Conservation (phyloP, 2,329 filamentous ascomycete genomes). For the Fusarium mexicanum region DNA sequence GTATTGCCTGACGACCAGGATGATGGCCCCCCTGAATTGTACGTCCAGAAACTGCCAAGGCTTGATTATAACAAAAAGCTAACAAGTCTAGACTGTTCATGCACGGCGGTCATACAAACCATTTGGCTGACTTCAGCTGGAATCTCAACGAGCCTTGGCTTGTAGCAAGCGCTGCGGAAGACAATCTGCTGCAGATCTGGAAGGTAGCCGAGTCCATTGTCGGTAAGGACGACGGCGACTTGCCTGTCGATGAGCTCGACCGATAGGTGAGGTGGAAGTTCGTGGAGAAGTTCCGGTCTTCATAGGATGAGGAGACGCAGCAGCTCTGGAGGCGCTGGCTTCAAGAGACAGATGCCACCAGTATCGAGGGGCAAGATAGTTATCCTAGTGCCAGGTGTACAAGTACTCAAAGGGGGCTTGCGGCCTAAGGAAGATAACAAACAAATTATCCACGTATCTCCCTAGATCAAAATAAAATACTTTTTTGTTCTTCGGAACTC, state of each 20-base stretch:
- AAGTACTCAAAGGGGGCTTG: not conserved
- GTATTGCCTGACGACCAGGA: slow-evolving; percentile 94
- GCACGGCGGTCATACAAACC: slow-evolving; percentile 98
- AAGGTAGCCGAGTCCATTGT: slow-evolving; percentile 86
- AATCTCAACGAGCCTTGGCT: slow-evolving; percentile 98
- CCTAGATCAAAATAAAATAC: not conserved
- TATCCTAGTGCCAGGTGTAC: slow-evolving; percentile 26
- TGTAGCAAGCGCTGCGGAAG: slow-evolving; percentile 93
- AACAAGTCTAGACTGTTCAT: slow-evolving; percentile 78
- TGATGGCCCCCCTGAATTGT: slow-evolving; percentile 94
- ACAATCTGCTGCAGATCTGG: slow-evolving; percentile 97
- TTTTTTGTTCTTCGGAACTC: not conserved
- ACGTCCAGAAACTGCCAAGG: slow-evolving; percentile 51
- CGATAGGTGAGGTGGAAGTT: slow-evolving; percentile 57
- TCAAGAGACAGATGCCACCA: slow-evolving; percentile 13
- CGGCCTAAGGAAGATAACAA: not conserved
- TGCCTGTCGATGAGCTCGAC: slow-evolving; percentile 81
- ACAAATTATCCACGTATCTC: not conserved
- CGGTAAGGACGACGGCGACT: slow-evolving; percentile 77
- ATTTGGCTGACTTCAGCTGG: slow-evolving; percentile 97
- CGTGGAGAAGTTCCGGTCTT: slow-evolving; percentile 44
- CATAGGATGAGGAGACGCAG: slow-evolving; percentile 46
- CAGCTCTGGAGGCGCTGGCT: slow-evolving; percentile 37
- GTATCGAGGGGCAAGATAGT: slow-evolving; percentile 23
- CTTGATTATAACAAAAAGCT: slow-evolving; percentile 28